phyloP scores from a whole-genome alignment of 2,329 filamentous ascomycete genomes.

The Colletotrichum graminicola region DNA sequence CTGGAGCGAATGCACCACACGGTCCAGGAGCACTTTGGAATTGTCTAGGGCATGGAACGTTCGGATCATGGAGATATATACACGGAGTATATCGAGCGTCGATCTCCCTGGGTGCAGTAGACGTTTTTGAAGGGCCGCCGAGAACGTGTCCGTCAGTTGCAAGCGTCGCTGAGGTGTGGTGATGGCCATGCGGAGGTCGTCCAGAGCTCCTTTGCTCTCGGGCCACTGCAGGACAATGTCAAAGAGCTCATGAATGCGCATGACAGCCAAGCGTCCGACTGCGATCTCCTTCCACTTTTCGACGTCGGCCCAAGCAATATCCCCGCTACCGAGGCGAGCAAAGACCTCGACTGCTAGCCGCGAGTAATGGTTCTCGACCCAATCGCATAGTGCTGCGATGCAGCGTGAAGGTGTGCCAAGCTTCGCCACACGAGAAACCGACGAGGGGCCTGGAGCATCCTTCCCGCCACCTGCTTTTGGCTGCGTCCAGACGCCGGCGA shows the following conservation, averaged over 20 bases:
- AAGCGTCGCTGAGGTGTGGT: conserved; percentile 76
- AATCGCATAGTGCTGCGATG: conserved; percentile 70
- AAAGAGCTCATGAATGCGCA: conserved; percentile 79
- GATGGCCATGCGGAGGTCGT: conserved; percentile 79
- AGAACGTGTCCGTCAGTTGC: conserved; percentile 78
- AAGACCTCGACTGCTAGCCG: conserved; percentile 74
- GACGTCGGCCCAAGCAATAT: conserved; percentile 67
- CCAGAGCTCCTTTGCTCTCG: conserved; percentile 75
- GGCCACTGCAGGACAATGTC: conserved; percentile 85
- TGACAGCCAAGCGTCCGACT: conserved; percentile 73
- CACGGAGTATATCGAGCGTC: conserved; percentile 79
- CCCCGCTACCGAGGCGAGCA: conserved; percentile 56
- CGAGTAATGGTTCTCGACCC: conserved; percentile 76
- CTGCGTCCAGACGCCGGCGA: conserved; percentile 70
- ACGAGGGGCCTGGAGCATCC: conserved; percentile 45
- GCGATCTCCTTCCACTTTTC: conserved; percentile 80
- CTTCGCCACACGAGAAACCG: conserved; percentile 43
- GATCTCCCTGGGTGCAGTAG: conserved; percentile 82
- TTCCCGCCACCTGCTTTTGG: conserved; percentile 46
- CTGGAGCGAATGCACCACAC: conserved; percentile 79
- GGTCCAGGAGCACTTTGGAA: conserved; percentile 81
- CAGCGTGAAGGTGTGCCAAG: conserved; percentile 62
- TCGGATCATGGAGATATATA: conserved; percentile 84
- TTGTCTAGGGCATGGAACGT: conserved; percentile 82
- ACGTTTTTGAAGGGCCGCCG: conserved; percentile 72